Percentiles rank a stretch among this genome's conserved stretches.
Conservation (phyloP, 495 filamentous ascomycete species). For the Pyrenula aspistea region DNA sequence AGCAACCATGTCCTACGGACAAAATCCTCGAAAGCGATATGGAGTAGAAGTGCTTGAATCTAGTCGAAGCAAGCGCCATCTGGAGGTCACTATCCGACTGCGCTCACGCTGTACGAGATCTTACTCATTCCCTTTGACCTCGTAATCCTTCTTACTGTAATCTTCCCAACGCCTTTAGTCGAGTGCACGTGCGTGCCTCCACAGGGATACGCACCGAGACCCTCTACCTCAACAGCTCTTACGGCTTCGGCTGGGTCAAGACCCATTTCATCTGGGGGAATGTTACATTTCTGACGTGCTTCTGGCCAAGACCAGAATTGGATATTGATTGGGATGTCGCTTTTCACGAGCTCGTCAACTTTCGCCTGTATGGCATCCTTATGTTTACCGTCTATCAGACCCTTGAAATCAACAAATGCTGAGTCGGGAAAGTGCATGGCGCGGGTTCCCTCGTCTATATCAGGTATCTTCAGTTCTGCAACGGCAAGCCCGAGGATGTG, state of each 20-base stretch:
- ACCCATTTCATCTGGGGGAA: conserved; percentile 34
- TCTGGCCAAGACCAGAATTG: conserved; percentile 48
- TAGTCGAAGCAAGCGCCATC: too few species aligned
- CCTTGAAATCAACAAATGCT: conserved; percentile 45
- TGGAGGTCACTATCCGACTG: too few species aligned
- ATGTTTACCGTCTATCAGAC: conserved; percentile 44
- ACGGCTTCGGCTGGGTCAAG: conserved; percentile 36
- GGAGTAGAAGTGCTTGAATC: too few species aligned
- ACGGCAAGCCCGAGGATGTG: conserved; percentile 50
- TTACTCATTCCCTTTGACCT: conserved; percentile 42
- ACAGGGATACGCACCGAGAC: conserved; percentile 48
- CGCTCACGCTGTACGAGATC: conserved; percentile 37
- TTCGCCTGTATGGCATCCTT: conserved; percentile 43
- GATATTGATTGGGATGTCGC: conserved; percentile 40
- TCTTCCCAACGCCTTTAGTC: conserved; percentile 37
- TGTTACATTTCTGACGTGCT: conserved; percentile 21
- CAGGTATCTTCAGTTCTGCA: conserved; percentile 29
- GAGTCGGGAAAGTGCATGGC: conserved; percentile 51
- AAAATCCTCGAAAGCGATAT: too few species aligned
- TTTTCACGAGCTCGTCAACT: conserved; percentile 36
- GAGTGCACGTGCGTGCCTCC: conserved; percentile 52
- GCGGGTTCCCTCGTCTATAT: conserved; percentile 43
- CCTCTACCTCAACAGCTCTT: conserved; percentile 42
- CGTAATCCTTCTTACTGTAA: conserved; percentile 46
- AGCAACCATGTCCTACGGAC: too few species aligned